Conservation (phyloP, 768 basidiomycete species). For the Podaxis pistillaris region DNA sequence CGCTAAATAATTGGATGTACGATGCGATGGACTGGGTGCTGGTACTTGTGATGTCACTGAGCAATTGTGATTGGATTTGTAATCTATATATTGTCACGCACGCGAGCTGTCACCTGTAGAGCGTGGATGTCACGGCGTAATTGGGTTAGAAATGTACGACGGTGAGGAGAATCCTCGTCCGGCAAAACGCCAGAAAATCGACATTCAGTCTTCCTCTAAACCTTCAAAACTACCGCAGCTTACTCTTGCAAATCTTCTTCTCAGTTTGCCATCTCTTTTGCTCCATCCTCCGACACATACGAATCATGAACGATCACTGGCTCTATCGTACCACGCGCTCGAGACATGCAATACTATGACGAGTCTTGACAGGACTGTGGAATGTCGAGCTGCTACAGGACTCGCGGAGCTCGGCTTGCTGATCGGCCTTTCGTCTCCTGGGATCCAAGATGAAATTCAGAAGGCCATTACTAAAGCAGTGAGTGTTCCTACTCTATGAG, state of each 20-base stretch:
- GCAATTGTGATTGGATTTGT: too few relatives aligned
- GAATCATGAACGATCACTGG: conserved; percentile 52
- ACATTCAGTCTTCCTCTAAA: background rate
- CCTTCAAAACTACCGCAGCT: conserved; percentile 19
- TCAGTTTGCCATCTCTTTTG: conserved; percentile 60
- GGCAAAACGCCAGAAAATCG: conserved; percentile 10
- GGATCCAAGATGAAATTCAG: conserved; percentile 61
- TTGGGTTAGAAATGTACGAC: conserved; percentile 4
- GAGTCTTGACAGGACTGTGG: conserved; percentile 53
- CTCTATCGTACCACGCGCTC: conserved; percentile 54
- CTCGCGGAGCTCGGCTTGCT: conserved; percentile 68
- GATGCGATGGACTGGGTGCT: too few relatives aligned
- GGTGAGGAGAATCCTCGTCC: background rate
- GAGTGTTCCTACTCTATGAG: conserved; percentile 25
- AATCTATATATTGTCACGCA: background rate
- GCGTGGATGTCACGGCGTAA: background rate
- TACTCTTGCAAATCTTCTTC: conserved; percentile 47
- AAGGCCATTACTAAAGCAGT: conserved; percentile 71
- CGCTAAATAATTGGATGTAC: too few relatives aligned
- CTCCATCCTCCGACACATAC: conserved; percentile 64
- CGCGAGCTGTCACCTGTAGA: conserved; percentile 1
- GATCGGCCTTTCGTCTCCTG: conserved; percentile 48
- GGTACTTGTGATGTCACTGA: too few relatives aligned
- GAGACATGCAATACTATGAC: conserved; percentile 50
- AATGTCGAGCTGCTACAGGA: conserved; percentile 71